Percentiles rank a stretch among this genome's conserved stretches.
phyloP scores from a whole-genome alignment of 495 filamentous ascomycete genomes.

The Penicillium bialowiezense region DNA sequence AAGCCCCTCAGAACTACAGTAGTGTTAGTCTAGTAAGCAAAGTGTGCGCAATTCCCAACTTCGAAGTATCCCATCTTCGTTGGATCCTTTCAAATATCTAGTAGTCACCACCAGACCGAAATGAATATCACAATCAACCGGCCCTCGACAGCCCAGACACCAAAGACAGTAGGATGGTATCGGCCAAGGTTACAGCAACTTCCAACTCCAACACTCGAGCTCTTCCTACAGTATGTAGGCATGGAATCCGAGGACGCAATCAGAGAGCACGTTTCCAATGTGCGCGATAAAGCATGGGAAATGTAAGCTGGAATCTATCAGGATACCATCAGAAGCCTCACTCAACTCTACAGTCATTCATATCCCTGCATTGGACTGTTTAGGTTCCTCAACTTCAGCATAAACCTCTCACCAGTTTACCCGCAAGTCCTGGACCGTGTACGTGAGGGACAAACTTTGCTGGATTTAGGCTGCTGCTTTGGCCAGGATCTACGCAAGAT shows the following conservation, averaged over 20 bases:
- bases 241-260: background rate
- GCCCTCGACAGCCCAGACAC: background rate
- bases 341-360: constrained; percentile 13
- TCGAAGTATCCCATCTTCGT: too few species aligned
- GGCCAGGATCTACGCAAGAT: constrained; percentile 40
- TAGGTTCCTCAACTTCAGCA: constrained; percentile 47
- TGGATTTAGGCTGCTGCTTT: constrained; percentile 43
- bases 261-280: background rate
- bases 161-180: background rate
- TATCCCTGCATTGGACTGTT: constrained; percentile 55
- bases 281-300: too few species aligned
- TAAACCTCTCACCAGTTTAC: constrained; percentile 31
- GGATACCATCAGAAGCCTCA: too few species aligned
- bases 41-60: too few species aligned
- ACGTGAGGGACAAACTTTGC: constrained; percentile 30
- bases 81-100: too few species aligned
- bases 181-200: background rate
- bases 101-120: too few species aligned
- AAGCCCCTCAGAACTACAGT: too few species aligned
- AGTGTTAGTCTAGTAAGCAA: too few species aligned
- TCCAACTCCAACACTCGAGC: background rate
- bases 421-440: constrained; percentile 38
- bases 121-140: background rate
- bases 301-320: too few species aligned
- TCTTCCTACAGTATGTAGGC: background rate